Conservation (phyloP, 495 filamentous ascomycete genomes). For the Neurospora tetraspora region DNA sequence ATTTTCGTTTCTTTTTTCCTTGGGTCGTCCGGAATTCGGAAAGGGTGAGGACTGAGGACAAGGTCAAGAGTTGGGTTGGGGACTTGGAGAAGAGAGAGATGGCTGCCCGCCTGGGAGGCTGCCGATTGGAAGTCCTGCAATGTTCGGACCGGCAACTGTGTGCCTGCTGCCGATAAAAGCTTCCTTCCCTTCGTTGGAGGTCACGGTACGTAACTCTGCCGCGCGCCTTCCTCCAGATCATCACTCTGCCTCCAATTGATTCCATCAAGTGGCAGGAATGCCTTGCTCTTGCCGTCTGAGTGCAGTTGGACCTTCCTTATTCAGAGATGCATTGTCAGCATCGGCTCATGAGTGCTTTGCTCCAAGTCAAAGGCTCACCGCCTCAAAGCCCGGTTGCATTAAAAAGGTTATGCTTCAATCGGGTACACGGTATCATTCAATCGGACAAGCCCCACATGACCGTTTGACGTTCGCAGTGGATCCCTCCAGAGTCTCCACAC, state of each 20-base stretch:
- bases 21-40: not conserved
- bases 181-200: too few species aligned
- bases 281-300: not conserved
- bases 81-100: not conserved
- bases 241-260: not conserved
- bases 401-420: not conserved
- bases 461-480: not conserved
- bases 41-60: not conserved
- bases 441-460: not conserved
- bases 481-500: not conserved
- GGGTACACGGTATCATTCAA: not conserved
- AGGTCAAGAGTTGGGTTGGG: not conserved
- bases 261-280: not conserved
- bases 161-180: not conserved
- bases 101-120: constrained; percentile 5
- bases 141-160: not conserved
- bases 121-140: constrained; percentile 15
- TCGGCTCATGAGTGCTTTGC: not conserved
- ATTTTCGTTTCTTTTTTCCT: not conserved
- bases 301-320: not conserved
- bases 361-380: not conserved
- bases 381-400: not conserved
- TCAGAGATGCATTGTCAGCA: not conserved
- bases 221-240: not conserved
- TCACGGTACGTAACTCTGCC: too few species aligned